Percentiles rank a stretch among this genome's conserved stretches.
Conservation (phyloP, 495 filamentous ascomycete species). For the Bathelium albidoporum region DNA sequence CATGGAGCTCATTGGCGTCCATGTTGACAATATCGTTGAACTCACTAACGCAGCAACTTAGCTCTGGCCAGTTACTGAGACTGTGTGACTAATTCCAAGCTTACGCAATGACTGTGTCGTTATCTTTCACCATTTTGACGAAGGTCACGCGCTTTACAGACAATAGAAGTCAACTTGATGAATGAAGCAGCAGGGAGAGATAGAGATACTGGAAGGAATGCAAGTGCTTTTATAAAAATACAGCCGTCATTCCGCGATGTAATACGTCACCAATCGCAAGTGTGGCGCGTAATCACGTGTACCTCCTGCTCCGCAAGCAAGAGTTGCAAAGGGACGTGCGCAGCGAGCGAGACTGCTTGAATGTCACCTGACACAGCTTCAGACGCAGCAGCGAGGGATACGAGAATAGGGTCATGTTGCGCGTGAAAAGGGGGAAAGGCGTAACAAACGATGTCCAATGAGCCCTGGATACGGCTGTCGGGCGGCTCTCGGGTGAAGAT, state of each 20-base stretch:
- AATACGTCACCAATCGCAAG: not conserved
- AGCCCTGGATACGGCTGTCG: not conserved
- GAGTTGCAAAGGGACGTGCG: not conserved
- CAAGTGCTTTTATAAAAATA: not conserved
- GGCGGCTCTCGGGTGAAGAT: not conserved
- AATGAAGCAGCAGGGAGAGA: not conserved
- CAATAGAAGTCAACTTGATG: not conserved
- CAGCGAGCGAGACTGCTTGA: not conserved
- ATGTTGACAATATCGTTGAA: slow-evolving; percentile 65
- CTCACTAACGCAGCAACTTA: slow-evolving; percentile 35
- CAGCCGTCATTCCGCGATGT: not conserved
- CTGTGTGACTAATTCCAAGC: slow-evolving; percentile 11
- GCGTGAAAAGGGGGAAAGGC: not conserved
- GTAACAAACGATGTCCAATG: not conserved
- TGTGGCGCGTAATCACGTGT: not conserved
- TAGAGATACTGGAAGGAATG: no score
- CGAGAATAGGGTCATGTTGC: not conserved
- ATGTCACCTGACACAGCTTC: no score
- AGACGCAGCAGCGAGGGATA: not conserved
- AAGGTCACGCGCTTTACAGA: not conserved
- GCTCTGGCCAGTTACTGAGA: no score
- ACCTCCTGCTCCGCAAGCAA: not conserved
- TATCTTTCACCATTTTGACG: slow-evolving; percentile 46
- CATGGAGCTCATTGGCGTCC: slow-evolving; percentile 47
- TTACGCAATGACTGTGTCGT: slow-evolving; percentile 46